Conservation (phyloP, 1,284 basidiomycete genomes). For the Boletellus deceptivus region DNA sequence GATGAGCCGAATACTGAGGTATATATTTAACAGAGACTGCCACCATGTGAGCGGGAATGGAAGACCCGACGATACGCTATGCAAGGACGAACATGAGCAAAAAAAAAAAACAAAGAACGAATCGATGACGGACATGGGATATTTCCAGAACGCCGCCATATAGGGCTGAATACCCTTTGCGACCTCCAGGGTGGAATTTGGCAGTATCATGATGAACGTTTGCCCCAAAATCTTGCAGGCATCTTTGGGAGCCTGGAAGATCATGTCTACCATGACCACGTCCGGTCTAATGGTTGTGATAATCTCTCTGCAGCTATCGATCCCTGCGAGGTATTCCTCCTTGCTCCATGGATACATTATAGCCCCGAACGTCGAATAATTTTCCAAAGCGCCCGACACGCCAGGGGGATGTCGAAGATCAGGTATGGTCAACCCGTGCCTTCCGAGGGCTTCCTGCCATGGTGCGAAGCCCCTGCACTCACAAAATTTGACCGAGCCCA, state of each 20-base stretch:
- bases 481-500: constrained; percentile 1
- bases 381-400: not conserved
- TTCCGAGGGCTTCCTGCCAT: not conserved
- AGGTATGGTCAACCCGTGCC: too few species aligned
- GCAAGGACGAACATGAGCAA: not conserved
- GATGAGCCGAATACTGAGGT: not conserved
- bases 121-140: not conserved
- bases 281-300: not conserved
- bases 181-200: not conserved
- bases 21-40: constrained; percentile 1
- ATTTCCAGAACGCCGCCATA: constrained; percentile 1
- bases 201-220: not conserved
- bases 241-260: not conserved
- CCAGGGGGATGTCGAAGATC: not conserved
- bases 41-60: constrained; percentile 5
- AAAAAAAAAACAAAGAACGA: not conserved
- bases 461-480: not conserved
- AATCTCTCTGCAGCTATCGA: not conserved
- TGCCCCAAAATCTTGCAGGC: constrained; percentile 1
- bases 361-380: not conserved
- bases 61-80: constrained; percentile 1
- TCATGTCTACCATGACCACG: not conserved
- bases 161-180: not conserved
- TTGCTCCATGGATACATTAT: not conserved
- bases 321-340: not conserved